Base-by-base conservation (phyloP, 108 stramenopile genomes). In the Fragilariopsis cylindrus region DNA sequence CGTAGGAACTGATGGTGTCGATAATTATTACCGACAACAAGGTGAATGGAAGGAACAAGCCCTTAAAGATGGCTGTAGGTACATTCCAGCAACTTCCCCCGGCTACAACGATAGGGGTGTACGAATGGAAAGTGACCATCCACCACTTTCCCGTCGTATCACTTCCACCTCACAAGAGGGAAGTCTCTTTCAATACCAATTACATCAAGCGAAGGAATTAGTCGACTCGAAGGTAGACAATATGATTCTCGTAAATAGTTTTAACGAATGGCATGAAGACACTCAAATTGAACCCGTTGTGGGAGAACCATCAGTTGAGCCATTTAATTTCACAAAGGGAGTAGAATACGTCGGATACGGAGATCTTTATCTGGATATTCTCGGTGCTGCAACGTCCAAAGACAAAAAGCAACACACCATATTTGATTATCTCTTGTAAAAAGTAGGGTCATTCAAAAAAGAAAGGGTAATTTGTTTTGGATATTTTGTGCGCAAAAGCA, bases 21-120 rank as follows among this genome's bases (percentile, higher is more conserved):
- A 78, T 48, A 12, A 52, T 15, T 79, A 81, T 58, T 66, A 57
- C 43, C 19, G 30, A 9, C 55, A 73, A 52, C 66, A 74, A 45
- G 16, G 6, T 8, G 42, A 68, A 42, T 85, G 84, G 84, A 73
- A 74, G 11, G 41, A 21, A 49, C 55, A 69, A 41, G 84, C 84
- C 11, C 44, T 42, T 4, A n/a, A 46, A 13, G 45, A 70, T 40
- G 45, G 70, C 11, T 50, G 62, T 41, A 45, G 19, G 3, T 84
- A 77, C 65, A 74, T 84, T 42, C 83, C 83, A 19, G 60, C 69
- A 5, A 65, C 73, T 41, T 74, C 78, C 40, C 83, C 83, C 7
- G 83, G 83, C 40, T 84, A 66, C 72, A 84, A 84, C 42, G 83
- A 84, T 46, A 46, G 68, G n/a, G 80, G 70, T 18, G 81, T 85